Base-by-base conservation (phyloP, 2,329 filamentous ascomycete genomes). In the Amphichorda felina region DNA sequence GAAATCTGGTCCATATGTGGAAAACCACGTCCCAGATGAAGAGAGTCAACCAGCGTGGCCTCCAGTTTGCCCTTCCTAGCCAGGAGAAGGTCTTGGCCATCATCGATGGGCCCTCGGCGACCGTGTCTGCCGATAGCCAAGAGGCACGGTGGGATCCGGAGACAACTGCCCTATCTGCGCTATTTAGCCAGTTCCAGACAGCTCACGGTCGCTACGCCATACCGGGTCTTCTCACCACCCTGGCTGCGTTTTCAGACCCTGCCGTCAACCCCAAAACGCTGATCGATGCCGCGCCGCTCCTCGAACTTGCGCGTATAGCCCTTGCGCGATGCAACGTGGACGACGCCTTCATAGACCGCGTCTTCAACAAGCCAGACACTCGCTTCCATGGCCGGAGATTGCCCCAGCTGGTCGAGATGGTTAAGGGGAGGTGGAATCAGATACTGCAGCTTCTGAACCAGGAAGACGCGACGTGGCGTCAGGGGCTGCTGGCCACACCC, bases 1-100 rank as follows among this genome's bases (percentile, higher is more conserved):
- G 45, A 0, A 54, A 60, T 40, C 44, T 60, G 4, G 27, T 58
- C 21, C 45, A 47, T 10, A 38, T 60, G 35, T 61, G 59, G 59
- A 51, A 53, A 43, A 54, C 58, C 37, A 39, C 60, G 11, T 57
- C 59, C 2, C 52, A 55, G 34, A 41, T 60, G 27, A 50, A 44
- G 29, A 49, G 57, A 9, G 39, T 34, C 5, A 48, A 49, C n/a
- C 50, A 55, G 29, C 22, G 37, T 6, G 35, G 35, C 9, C 36
- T 46, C 4, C 43, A 40, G 5, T 59, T 59, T 31, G 49, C 50
- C 33, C 38, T 61, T 24, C 54, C 57, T 3, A 13, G 10, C 4
- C 10, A 6, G 19, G 14, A 25, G 15, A 14, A 33, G 10, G 18
- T 16, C 5, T 14, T 14, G 7, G 5, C 14, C 4, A n/a, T 33